A percentile compares a stretch with the other conserved stretches of the same genome.
Conservation (phyloP, 2,329 filamentous ascomycete species). For the Aspergillus costaricaensis region DNA sequence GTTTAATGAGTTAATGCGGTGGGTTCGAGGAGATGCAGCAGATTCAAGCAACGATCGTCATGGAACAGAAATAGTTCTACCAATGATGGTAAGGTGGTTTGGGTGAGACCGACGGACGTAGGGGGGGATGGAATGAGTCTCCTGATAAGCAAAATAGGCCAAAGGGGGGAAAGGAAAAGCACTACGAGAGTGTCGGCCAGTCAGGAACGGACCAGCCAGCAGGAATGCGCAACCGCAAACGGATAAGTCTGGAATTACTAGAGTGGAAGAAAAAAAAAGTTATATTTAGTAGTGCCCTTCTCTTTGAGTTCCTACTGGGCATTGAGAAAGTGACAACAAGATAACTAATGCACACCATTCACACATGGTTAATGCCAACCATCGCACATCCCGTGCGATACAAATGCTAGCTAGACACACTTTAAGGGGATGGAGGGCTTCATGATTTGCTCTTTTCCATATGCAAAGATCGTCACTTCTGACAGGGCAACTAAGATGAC, state of each 20-base stretch:
- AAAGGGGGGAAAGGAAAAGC: background rate
- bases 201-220: background rate
- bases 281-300: background rate
- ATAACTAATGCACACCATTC: background rate
- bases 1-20: background rate
- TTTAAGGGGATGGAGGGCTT: too few species aligned
- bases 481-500: background rate
- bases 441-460: background rate
- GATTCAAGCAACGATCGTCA: background rate
- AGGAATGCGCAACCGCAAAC: conserved; percentile 6
- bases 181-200: background rate
- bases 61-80: background rate
- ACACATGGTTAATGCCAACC: background rate
- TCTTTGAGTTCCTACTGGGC: too few species aligned
- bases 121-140: background rate
- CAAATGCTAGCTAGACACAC: too few species aligned
- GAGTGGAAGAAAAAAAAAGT: background rate
- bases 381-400: too few species aligned
- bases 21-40: too few species aligned
- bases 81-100: background rate
- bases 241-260: conserved; percentile 6
- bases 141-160: background rate
- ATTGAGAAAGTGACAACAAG: background rate
- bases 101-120: background rate
- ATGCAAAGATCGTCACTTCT: background rate